phyloP scores from a whole-genome alignment of 2,329 filamentous ascomycete species.

The Aspergillus eucalypticola region DNA sequence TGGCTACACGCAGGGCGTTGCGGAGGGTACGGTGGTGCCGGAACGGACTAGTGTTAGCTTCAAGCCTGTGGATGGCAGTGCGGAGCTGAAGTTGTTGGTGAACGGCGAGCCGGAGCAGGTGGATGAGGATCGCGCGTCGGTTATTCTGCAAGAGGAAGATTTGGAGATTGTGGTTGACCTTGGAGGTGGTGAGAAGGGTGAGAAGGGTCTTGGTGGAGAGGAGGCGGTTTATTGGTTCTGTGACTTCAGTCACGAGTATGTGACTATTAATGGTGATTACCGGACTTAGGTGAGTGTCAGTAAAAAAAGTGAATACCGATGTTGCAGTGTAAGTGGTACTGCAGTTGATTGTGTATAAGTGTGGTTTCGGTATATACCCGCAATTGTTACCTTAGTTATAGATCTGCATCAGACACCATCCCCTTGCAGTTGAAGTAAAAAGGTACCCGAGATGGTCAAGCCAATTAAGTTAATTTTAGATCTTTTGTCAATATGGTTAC shows the following conservation, averaged over 20 bases:
- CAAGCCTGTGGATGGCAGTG: constrained; percentile 58
- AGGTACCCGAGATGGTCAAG: constrained; percentile 11
- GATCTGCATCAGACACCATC: background rate
- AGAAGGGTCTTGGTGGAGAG: constrained; percentile 44
- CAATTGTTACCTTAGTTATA: background rate
- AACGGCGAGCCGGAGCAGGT: constrained; percentile 63
- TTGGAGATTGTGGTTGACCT: constrained; percentile 62
- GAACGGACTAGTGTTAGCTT: constrained; percentile 62
- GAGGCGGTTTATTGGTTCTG: constrained; percentile 66
- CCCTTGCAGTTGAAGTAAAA: background rate
- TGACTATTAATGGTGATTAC: constrained; percentile 70
- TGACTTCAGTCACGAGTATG: constrained; percentile 69
- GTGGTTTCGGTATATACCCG: background rate
- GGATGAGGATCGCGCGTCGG: constrained; percentile 60
- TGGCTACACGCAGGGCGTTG: constrained; percentile 67
- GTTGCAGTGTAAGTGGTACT: background rate
- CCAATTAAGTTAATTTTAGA: constrained; percentile 28
- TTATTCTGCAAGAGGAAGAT: constrained; percentile 63
- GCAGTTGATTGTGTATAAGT: background rate
- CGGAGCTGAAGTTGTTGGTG: constrained; percentile 59
- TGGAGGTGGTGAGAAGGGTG: constrained; percentile 51
- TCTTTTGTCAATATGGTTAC: constrained; percentile 40
- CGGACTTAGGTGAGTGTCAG: constrained; percentile 48
- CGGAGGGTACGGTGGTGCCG: constrained; percentile 50
- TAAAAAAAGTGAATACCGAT: background rate